Evolutionary conservation across 345 rosid genomes (phyloP), one percentile per base, ranked within the genome.

Genomic region (Turnera subulata): DNA sequence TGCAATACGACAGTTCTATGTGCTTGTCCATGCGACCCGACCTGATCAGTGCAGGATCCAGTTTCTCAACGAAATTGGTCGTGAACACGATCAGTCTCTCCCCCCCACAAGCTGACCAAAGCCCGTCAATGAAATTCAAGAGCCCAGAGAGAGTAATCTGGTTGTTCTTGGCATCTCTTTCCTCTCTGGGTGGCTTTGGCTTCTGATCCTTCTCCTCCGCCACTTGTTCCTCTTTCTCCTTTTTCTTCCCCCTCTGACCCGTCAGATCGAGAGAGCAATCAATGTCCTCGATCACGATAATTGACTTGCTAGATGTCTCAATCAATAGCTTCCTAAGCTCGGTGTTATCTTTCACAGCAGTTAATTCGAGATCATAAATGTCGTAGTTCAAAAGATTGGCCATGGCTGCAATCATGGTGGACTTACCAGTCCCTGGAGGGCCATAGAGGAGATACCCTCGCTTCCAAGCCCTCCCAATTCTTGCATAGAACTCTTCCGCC

Each of bases 321-420:
- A 51, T 51, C 39, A 51, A 33, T 17, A 32, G n/a, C 55, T 51
- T 51, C 12, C 55, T 51, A 38, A 51, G 2, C 55, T 51, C 55
- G 10, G 55, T 51, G 39, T 51, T 51, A 32, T 51, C 55, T 17
- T 29, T 51, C 39, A 51, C 55, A 11, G 40, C 18, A 11, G 40
- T 51, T 19, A 32, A 5, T 32, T 51, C 55, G 3, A 51, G 55
- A 32, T 51, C 55, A 17, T 29, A 51, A 18, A 51, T 51, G 18
- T 51, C 55, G 1, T 51, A 51, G 40, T 51, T 51, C 22, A 51
- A 5, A 29, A 51, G 55, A 51, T 51, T 51, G 2, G 55, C 55
- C 55, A 51, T 51, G 37, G 55, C 55, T 17, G 55, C 55, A 18
- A 51, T 32, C 55, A 51, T 51, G 10, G 55, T 51, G 20, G 55